phyloP scores from a whole-genome alignment of 352 stramenopile genomes.

The Thalassiosira hispida region DNA sequence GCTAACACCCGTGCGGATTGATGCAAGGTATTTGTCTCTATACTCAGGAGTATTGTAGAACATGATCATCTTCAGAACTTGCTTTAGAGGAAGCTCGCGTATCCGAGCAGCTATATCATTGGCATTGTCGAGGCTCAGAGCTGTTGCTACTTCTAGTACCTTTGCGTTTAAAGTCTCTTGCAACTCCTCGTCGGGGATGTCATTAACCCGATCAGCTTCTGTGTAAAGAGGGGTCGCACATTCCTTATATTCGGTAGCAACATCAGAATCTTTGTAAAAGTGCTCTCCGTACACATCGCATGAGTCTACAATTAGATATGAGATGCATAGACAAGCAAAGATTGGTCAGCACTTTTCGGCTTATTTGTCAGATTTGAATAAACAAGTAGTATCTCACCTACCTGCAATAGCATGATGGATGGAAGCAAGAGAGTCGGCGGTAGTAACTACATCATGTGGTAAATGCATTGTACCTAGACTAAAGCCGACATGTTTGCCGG shows the following conservation, averaged over 20 bases:
- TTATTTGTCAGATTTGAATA: too few species aligned
- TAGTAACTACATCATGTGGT: not conserved
- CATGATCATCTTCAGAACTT: not conserved
- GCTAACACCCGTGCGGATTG: not conserved
- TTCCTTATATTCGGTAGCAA: not conserved
- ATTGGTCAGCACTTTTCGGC: too few species aligned
- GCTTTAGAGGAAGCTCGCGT: not conserved
- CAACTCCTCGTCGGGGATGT: conserved; percentile 10
- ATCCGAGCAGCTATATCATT: not conserved
- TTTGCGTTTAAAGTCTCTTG: conserved; percentile 3
- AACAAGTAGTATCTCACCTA: too few species aligned
- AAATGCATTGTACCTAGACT: not conserved
- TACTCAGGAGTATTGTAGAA: conserved; percentile 16
- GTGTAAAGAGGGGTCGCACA: not conserved
- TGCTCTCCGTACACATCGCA: conserved; percentile 15
- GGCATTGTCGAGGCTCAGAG: not conserved
- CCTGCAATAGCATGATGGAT: too few species aligned
- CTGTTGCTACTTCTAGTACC: conserved; percentile 5
- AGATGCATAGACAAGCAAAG: too few species aligned
- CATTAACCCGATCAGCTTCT: not conserved
- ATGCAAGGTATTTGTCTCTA: not conserved
- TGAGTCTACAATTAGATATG: not conserved
- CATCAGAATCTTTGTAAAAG: conserved; percentile 1
- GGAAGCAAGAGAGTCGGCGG: not conserved
- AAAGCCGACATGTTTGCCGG: not conserved